Evolutionary conservation across 2,329 filamentous ascomycete genomes (phyloP).

Genomic region (Blumeriella jaapii): DNA sequence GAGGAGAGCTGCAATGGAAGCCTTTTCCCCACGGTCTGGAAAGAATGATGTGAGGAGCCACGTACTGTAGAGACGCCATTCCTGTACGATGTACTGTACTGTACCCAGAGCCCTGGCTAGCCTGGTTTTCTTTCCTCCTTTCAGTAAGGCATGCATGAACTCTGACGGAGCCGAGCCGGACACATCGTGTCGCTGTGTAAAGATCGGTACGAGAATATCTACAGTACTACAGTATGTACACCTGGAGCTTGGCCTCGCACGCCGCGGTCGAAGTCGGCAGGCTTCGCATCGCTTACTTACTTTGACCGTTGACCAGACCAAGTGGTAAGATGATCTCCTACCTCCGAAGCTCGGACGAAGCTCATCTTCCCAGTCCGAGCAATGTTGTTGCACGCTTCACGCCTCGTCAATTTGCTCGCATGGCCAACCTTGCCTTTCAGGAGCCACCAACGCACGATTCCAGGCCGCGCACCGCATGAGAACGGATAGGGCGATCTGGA

Average conservation of each 20-base stretch:
- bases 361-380: slow-evolving; percentile 10
- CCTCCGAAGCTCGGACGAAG: slow-evolving; percentile 8
- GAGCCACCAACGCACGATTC: too few species aligned
- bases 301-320: too few species aligned
- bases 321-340: slow-evolving; percentile 15
- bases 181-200: slow-evolving; percentile 17
- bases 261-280: slow-evolving; percentile 9
- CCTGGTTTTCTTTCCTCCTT: slow-evolving; percentile 6
- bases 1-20: too few species aligned
- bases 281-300: background rate
- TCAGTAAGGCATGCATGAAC: slow-evolving; percentile 17
- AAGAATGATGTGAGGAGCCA: too few species aligned
- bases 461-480: too few species aligned
- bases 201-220: slow-evolving; percentile 13
- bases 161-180: slow-evolving; percentile 7
- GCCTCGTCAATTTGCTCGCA: background rate
- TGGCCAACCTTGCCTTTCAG: slow-evolving; percentile 7
- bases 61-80: slow-evolving; percentile 9
- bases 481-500: too few species aligned
- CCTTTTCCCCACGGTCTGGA: too few species aligned
- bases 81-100: slow-evolving; percentile 4
- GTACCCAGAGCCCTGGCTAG: too few species aligned
- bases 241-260: slow-evolving; percentile 1
- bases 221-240: too few species aligned
- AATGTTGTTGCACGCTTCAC: slow-evolving; percentile 19